Evolutionary conservation across 2,329 filamentous ascomycete genomes (phyloP), one percentile per base, ranked within the genome.

Genomic region (Fusarium sulawesiense): DNA sequence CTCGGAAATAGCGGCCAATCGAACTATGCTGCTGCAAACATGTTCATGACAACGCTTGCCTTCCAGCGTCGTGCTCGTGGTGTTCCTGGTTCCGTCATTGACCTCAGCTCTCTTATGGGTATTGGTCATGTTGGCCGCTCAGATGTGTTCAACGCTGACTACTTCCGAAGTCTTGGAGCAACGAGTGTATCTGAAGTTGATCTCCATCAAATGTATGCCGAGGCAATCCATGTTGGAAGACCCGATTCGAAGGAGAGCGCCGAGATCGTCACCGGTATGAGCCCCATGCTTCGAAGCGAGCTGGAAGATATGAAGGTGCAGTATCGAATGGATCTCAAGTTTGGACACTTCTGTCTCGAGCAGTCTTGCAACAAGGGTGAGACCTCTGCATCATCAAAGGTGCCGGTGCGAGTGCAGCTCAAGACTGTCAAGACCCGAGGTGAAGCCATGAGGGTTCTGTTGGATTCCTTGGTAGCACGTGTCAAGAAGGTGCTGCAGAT

Each of bases 1-100:
- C 71, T 76, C 1, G 83, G 82, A 1, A 80, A 80, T 47, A 50
- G 58, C 3, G 81, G 80, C 2, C 83, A 84, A 57, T 66, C 73
- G 11, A 76, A 71, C 23, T 84, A 84, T 53, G 68, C 74, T 3
- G 80, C 81, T 7, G 80, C 77, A 4, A 82, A 82, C 64, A 56
- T 69, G 12, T 84, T 79, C 66, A 81, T 83, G 78, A 63, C 61
- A 13, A 82, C 3, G 69, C 73, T 20, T 64, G 63, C 11, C 60
- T 76, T 25, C 72, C 45, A 64, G 1, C 57, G 80, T 12, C 69
- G 77, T 2, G 55, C 59, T 1, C 72, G 71, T 4, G 80, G 80
- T 3, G 74, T 83, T 4, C 75, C 81, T 1, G 83, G 78, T 5
- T 78, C 79, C 0, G 69, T 75, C 14, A 77, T 86, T 3, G 74